Conservation (phyloP, 1,284 basidiomycete genomes). For the Bondarzewia mesenterica region DNA sequence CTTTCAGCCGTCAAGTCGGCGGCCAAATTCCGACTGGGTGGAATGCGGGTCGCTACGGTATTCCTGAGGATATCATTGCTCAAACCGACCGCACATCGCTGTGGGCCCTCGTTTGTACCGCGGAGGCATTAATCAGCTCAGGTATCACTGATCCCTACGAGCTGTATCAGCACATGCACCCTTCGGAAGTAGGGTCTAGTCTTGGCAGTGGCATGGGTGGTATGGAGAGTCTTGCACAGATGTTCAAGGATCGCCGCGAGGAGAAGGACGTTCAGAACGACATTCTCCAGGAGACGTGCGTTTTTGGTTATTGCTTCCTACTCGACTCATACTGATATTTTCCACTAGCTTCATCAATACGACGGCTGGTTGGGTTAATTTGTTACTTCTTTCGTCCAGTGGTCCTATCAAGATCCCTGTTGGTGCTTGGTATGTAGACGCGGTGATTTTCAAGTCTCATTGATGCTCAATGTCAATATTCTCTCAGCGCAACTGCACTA, state of each 20-base stretch:
- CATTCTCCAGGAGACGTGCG: conserved; percentile 94
- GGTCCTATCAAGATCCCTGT: conserved; percentile 99
- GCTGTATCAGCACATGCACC: conserved; percentile 93
- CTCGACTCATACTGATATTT: conserved; percentile 5
- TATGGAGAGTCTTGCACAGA: conserved; percentile 79
- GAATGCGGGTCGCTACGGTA: conserved; percentile 93
- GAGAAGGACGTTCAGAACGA: conserved; percentile 98
- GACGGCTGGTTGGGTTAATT: conserved; percentile 95
- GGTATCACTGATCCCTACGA: conserved; percentile 98
- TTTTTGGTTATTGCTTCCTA: conserved; percentile 15
- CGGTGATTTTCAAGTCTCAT: background rate
- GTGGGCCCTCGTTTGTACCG: conserved; percentile 92
- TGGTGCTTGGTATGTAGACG: conserved; percentile 76
- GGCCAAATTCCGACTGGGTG: conserved; percentile 97
- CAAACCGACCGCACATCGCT: conserved; percentile 93
- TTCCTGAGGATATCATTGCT: conserved; percentile 94
- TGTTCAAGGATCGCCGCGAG: conserved; percentile 98
- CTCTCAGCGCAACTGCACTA: conserved; percentile 80
- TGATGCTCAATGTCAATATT: conserved; percentile 1
- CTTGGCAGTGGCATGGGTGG: conserved; percentile 98
- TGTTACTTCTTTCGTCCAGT: conserved; percentile 87
- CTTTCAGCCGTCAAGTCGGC: conserved; percentile 90
- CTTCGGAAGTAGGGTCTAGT: conserved; percentile 89
- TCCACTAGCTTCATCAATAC: conserved; percentile 86
- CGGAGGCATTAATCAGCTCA: conserved; percentile 94